A percentile compares a stretch with the other conserved stretches of the same genome.
These are phyloP conservation scores for Byssochlamys sp. DNA, from an alignment of 2,329 filamentous ascomycete species.

Conservation along the genomic window DNA sequence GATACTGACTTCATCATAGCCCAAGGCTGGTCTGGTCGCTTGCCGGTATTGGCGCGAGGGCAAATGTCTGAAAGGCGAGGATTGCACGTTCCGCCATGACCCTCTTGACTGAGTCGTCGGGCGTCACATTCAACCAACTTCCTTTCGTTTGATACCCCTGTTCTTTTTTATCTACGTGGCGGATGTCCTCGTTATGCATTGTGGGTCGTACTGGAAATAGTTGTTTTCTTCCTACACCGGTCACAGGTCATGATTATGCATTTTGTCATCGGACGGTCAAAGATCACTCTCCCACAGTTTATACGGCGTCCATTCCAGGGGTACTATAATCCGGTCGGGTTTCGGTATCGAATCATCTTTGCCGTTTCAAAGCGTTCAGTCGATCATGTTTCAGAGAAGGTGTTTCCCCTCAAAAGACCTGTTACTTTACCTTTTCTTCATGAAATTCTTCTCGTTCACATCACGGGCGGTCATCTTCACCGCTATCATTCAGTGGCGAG, in stretches of 20 bases:
- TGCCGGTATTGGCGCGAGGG: slow-evolving; percentile 48
- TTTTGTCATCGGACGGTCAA: neutral
- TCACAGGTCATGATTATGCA: neutral
- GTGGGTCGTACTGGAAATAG: neutral
- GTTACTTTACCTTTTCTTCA: neutral
- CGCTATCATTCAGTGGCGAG: neutral
- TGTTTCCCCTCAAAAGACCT: neutral
- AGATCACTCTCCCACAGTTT: neutral
- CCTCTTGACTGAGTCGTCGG: slow-evolving; percentile 4
- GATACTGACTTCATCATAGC: slow-evolving; percentile 14
- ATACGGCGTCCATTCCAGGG: neutral
- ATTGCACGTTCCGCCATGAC: slow-evolving; percentile 44
- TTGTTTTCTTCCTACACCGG: neutral
- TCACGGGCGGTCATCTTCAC: neutral
- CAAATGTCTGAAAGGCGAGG: slow-evolving; percentile 44
- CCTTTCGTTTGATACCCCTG: slow-evolving; percentile 4
- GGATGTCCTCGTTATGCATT: neutral
- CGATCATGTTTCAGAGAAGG: neutral
- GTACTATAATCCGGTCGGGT: neutral
- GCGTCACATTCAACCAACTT: slow-evolving; percentile 1
- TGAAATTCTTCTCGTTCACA: neutral
- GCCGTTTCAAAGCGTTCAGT: neutral
- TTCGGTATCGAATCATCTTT: neutral
- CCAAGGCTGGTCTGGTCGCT: slow-evolving; percentile 36
- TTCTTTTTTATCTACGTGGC: neutral